phyloP scores from a whole-genome alignment of 345 rosid genomes.

The Xanthoceras sorbifolium region DNA sequence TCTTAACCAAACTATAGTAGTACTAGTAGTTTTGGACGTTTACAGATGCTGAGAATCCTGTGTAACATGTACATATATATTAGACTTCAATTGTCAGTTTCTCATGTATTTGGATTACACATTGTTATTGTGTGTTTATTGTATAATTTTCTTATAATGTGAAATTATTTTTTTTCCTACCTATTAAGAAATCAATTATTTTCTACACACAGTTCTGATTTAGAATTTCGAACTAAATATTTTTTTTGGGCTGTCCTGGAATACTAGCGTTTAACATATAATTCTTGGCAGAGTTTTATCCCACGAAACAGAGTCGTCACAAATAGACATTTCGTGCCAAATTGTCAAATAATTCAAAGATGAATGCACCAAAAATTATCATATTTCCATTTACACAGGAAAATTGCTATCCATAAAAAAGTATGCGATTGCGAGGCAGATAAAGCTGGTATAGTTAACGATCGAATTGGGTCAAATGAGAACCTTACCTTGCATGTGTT shows the following conservation, averaged over 20 bases:
- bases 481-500: not conserved
- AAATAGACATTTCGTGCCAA: not conserved
- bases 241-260: not conserved
- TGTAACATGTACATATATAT: not conserved
- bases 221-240: no score
- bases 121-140: not conserved
- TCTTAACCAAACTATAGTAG: not conserved
- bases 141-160: not conserved
- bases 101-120: not conserved
- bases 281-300: not conserved
- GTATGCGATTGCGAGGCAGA: not conserved
- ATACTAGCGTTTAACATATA: no score
- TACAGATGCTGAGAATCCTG: not conserved
- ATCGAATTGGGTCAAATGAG: not conserved
- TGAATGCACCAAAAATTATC: not conserved
- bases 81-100: not conserved
- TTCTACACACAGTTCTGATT: not conserved
- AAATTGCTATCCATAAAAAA: not conserved
- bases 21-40: not conserved
- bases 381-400: not conserved
- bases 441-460: no score
- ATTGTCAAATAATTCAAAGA: not conserved
- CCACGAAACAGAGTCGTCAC: not conserved
- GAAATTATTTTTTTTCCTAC: no score
- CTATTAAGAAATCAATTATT: no score